Base-by-base conservation (phyloP, 345 rosid species). In the Rhodamnia argentea region DNA sequence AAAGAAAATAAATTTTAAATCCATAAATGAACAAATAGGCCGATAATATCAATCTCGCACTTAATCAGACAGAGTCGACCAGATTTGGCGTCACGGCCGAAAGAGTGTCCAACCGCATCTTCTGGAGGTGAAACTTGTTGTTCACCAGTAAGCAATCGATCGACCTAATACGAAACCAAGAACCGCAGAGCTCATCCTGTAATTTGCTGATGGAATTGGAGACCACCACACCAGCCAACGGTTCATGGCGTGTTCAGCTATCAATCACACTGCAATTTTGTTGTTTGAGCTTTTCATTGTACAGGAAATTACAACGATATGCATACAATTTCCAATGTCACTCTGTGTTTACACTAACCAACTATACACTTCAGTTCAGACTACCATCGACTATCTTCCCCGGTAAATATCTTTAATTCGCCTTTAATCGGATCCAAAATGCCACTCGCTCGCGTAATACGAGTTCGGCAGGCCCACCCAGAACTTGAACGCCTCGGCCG, bases 401-500 rank as follows among this genome's bases (percentile, higher is more conserved):
- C 81, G 18, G 7, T 70, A 70, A 37, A 70, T 70, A 57, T 37
- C 76, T 64, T 22, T 16, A 22, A 64, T 29, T 64, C 6, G 5
- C 76, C 76, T 29, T 64, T 18, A 64, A 29, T 64, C 81, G 13
- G 81, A 70, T 70, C 81, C 81, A 18, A 92, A 84, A 76, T 90
- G 92, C 99, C 99, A 96, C 85, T 96, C 99, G 74, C 98, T 94
- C 13, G 92, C 95, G 83, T 97, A 96, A 85, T 96, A 97, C 78
- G 96, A 94, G 90, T 96, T 96, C 55, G 99, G 98, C 85, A 96
- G 90, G 86, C 99, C 99, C 86, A 97, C 88, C 98, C 98, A 96
- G 87, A 96, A 97, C 91, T 97, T 97, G 92, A 95, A 96, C 74
- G 99, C 99, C 93, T 96, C 99, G 1, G 98, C 96, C 1, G 98